Conservation (phyloP, 2,329 filamentous ascomycete genomes). For the Aspergillus fischeri region DNA sequence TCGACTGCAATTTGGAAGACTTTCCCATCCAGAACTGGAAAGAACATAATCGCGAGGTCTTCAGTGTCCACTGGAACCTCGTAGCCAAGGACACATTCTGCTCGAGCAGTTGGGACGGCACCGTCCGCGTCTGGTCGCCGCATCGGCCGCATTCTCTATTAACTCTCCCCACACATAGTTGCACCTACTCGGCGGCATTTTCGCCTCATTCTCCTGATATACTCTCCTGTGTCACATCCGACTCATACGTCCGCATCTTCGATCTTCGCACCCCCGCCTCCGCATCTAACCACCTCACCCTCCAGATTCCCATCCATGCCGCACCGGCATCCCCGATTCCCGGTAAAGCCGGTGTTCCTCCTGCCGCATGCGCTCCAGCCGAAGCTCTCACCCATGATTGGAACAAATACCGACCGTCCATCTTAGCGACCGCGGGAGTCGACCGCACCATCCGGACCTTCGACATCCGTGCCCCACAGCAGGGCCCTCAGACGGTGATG, state of each 20-base stretch:
- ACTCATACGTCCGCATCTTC: constrained; percentile 85
- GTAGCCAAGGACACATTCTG: constrained; percentile 86
- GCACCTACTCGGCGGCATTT: constrained; percentile 91
- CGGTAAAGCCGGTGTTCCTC: constrained; percentile 32
- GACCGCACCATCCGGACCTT: constrained; percentile 85
- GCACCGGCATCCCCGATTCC: constrained; percentile 50
- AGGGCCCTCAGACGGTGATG: constrained; percentile 69
- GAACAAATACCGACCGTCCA: constrained; percentile 91
- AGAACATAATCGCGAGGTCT: constrained; percentile 90
- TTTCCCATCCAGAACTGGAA: constrained; percentile 91
- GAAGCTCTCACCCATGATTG: constrained; percentile 95
- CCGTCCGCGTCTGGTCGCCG: constrained; percentile 92
- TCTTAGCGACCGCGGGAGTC: constrained; percentile 85
- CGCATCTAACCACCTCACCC: constrained; percentile 80
- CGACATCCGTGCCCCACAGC: constrained; percentile 73
- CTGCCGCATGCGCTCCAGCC: constrained; percentile 54
- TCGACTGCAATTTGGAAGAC: constrained; percentile 73
- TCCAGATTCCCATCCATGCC: constrained; percentile 78
- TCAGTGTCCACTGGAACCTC: constrained; percentile 88
- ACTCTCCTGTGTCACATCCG: constrained; percentile 81
- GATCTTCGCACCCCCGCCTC: constrained; percentile 83
- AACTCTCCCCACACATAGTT: constrained; percentile 86
- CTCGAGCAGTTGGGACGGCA: constrained; percentile 93
- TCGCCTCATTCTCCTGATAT: constrained; percentile 82
- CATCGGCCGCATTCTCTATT: constrained; percentile 68